Base-by-base conservation (phyloP, 1,284 basidiomycete species). In the Cryptococcus maquisensis region DNA sequence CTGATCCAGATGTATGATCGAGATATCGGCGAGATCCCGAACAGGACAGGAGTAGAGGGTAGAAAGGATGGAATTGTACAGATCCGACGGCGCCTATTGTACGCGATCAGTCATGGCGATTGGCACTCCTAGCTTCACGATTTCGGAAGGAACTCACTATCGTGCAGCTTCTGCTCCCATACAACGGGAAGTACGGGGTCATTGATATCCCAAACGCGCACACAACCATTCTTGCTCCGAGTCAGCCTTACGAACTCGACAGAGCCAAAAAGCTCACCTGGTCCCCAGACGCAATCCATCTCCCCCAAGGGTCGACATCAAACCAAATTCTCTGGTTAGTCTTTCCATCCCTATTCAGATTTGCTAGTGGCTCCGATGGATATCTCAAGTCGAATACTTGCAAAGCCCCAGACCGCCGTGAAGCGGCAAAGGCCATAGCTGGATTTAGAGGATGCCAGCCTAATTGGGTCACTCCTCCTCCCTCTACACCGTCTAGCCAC, bases 291-390 rank as follows among this genome's bases (percentile, higher is more conserved):
- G 80, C 81, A 23, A 95, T 65, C 78, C 83, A 86, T 42, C 77
- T 79, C 1, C 91, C 91, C 49, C 81, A 78, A 15, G 81, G 66
- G 67, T 95, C 90, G 0, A 94, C 70, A 61, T 90, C 88, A 66
- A 95, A 94, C 24, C 78, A 73, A 18, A 86, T 76, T 58, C 83
- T 84, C 73, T 94, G 91, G 68, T 94, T 93, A 18, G 87, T 87
- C 47, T 65, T 60, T 13, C 69, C 71, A n/a, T 52, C 41, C 44
- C 75, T 57, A n/a, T 51, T 24, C 7, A 68, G 38, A 21, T 43
- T 47, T 18, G 53, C 52, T 36, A 72, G 49, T 9, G 63, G 57
- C 61, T 59, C 57, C 20, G 79, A 78, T 1, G 82, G 77, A 60
- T 86, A 81, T 0, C 84, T 81, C 8, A 92, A 68, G 70, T 95